phyloP scores from a whole-genome alignment of 1,139 yeast genomes.

The Candida sp. region DNA sequence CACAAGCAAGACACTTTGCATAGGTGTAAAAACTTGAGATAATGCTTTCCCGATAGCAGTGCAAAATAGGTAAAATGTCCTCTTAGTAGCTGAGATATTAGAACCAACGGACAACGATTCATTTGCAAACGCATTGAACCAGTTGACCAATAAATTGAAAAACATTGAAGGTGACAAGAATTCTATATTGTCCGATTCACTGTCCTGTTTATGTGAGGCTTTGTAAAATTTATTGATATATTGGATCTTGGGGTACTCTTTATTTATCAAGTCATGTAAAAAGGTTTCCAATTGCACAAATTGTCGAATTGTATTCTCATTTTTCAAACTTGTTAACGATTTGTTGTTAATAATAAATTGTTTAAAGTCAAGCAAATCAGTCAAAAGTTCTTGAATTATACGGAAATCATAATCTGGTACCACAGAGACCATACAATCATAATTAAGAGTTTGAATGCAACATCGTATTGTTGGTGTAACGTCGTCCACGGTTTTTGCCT shows the following conservation, averaged over 20 bases:
- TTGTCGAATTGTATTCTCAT: constrained; percentile 11
- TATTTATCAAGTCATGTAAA: constrained; percentile 22
- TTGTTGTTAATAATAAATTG: constrained; percentile 14
- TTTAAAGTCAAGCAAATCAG: constrained; percentile 21
- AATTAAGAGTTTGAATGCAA: constrained; percentile 22
- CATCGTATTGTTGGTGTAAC: constrained; percentile 25
- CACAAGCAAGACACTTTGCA: constrained; percentile 31
- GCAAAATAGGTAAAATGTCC: constrained; percentile 31
- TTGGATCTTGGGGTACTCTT: constrained; percentile 23
- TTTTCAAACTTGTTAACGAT: constrained; percentile 9
- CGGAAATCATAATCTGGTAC: constrained; percentile 35
- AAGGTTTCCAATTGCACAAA: constrained; percentile 29
- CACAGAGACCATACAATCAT: constrained; percentile 20
- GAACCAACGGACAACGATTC: constrained; percentile 29
- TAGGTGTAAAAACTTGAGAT: constrained; percentile 29
- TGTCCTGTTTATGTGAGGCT: constrained; percentile 10
- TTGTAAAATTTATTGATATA: constrained; percentile 23
- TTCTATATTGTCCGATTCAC: constrained; percentile 10
- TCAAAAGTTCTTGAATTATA: constrained; percentile 22
- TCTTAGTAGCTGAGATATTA: constrained; percentile 25
- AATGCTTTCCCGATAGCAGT: constrained; percentile 33
- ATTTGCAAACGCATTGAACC: constrained; percentile 36
- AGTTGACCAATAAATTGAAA: constrained; percentile 29
- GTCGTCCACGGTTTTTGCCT: constrained; percentile 15
- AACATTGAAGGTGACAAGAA: constrained; percentile 19